Base-by-base conservation (phyloP, 495 filamentous ascomycete genomes). In the Aspergillus mulundensis region DNA sequence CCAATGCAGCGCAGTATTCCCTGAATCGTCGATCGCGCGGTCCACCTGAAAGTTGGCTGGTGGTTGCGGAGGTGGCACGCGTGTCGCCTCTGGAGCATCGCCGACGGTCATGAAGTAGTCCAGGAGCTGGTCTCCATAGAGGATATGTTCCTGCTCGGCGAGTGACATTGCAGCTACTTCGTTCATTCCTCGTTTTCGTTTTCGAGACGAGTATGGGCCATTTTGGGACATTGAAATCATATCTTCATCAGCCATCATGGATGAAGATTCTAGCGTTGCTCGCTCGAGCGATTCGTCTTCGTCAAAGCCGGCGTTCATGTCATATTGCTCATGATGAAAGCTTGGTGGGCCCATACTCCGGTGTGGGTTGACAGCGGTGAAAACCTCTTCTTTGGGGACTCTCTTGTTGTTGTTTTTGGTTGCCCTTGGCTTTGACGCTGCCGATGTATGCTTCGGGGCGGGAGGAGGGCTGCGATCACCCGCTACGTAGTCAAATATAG, bases 1-100 rank as follows among this genome's bases (percentile, higher is more conserved):
- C 94, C 94, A 98, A 66, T 98, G 94, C 54, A 98, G 78, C 3
- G 91, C 91, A 2, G 89, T 93, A 62, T 97, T 91, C 5, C 84
- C 83, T 47, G 93, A 89, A 18, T 89, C 85, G 63, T 98, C 94
- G 61, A 98, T 96, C 24, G 84, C 74, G 66, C 89, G 87, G 72
- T 97, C 86, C 14, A 95, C 84, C 57, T 95, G 84, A 66, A 94
- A 95, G 61, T 89, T 84, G 15, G 80, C 69, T 0, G 94, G 94
- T 7, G 93, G 90, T 40, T 85, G 79, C 7, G 91, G 91, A 20
- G 87, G 87, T 28, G 84, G 77, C 1, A 78, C 65, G 11, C 70
- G 69, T 8, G 79, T 79, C 12, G 76, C 74, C 36, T 86, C 77
- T 7, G 84, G 77, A 56, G 88, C 84, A 62, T 86, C 81, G 30